A percentile compares a stretch with the other conserved stretches of the same genome.
Evolutionary conservation across 2,329 filamentous ascomycete genomes (phyloP).

Genomic region (Davidsoniella neocaledoniae): DNA sequence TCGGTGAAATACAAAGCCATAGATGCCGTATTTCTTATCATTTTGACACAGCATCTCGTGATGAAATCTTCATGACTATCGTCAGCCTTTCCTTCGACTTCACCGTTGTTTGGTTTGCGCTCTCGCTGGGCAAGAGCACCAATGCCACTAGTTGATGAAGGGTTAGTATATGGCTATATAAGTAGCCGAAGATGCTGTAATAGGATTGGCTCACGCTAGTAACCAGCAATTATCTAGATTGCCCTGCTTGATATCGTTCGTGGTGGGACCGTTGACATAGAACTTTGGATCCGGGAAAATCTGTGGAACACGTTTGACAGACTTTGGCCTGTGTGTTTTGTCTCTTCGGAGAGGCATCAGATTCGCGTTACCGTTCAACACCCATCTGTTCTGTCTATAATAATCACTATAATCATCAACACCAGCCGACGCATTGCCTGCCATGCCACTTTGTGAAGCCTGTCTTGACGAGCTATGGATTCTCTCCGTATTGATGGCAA

Average conservation of each 20-base stretch:
- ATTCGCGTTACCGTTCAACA: background rate
- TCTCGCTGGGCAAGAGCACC: background rate
- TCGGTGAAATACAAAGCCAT: constrained; percentile 76
- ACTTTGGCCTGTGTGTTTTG: background rate
- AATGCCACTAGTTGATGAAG: background rate
- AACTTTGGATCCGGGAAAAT: constrained; percentile 65
- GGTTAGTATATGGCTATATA: too few species aligned
- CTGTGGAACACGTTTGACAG: constrained; percentile 26
- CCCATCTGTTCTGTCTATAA: background rate
- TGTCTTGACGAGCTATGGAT: too few species aligned
- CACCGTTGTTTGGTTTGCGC: background rate
- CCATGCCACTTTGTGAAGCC: too few species aligned
- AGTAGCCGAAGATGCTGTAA: too few species aligned
- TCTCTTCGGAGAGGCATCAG: background rate
- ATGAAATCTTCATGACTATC: constrained; percentile 52
- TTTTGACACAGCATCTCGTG: constrained; percentile 57
- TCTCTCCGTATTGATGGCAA: background rate
- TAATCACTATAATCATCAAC: too few species aligned
- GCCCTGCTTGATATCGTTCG: constrained; percentile 66
- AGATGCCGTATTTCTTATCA: constrained; percentile 60
- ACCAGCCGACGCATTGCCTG: too few species aligned
- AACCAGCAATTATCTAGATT: constrained; percentile 74
- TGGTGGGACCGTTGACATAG: constrained; percentile 59
- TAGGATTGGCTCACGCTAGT: constrained; percentile 33
- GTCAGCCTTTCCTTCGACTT: constrained; percentile 50